Evolutionary conservation across 208 protist genomes (phyloP).

Genomic region (Crithidia sp.): DNA sequence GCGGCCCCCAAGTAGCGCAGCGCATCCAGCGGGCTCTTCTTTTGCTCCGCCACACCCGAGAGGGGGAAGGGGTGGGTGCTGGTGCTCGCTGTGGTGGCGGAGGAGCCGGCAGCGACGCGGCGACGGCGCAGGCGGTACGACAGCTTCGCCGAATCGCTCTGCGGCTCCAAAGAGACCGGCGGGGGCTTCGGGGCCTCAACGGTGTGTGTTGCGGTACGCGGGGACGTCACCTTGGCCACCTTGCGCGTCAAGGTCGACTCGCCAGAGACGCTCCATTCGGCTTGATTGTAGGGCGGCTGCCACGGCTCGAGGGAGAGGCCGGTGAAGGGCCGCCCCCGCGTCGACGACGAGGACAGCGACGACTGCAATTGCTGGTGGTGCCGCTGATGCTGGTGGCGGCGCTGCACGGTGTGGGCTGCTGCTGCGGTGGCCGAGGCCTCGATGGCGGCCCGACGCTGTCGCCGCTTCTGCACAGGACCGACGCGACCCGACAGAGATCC

Average conservation of each 20-base stretch:
- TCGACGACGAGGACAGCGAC: not conserved
- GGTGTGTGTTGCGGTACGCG: not conserved
- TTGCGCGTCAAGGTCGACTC: not conserved
- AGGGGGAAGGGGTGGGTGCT: not conserved
- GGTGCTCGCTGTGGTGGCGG: not conserved
- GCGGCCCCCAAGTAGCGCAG: slow-evolving; percentile 37
- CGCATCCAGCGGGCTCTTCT: slow-evolving; percentile 27
- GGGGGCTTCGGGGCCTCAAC: not conserved
- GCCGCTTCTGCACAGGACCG: not conserved
- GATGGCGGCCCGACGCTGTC: not conserved
- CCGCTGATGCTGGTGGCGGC: slow-evolving; percentile 7
- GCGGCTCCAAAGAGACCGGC: not conserved
- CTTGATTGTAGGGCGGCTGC: slow-evolving; percentile 13
- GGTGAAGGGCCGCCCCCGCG: not conserved
- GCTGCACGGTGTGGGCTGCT: slow-evolving; percentile 15
- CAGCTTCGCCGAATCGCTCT: not conserved
- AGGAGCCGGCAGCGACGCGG: not conserved
- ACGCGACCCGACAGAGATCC: not conserved
- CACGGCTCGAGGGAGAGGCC: slow-evolving; percentile 9
- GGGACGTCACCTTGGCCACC: slow-evolving; percentile 7
- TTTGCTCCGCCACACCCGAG: not conserved
- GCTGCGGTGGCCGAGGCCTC: slow-evolving; percentile 8
- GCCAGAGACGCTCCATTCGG: not conserved
- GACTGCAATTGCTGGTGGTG: not conserved
- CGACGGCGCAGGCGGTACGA: slow-evolving; percentile 13